phyloP scores from a whole-genome alignment of 495 filamentous ascomycete genomes.

The Corynascus novoguineensis region DNA sequence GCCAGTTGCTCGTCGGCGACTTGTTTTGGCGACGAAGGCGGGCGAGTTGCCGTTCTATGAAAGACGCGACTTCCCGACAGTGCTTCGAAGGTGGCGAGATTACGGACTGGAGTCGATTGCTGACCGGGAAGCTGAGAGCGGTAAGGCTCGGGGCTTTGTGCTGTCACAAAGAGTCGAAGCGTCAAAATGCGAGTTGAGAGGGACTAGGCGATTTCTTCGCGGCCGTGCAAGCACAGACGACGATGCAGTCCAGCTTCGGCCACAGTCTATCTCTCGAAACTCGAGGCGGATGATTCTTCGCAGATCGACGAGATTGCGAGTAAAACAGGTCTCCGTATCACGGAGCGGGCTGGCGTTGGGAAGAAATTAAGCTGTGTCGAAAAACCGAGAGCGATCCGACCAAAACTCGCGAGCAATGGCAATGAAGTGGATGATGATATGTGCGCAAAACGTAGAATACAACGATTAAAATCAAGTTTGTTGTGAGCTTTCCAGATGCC shows the following conservation, averaged over 20 bases:
- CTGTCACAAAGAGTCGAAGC: not conserved
- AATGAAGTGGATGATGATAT: slow-evolving; percentile 11
- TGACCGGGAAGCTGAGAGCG: not conserved
- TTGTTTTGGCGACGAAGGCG: not conserved
- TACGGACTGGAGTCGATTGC: not conserved
- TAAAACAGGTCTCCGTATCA: not conserved
- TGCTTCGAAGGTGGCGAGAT: slow-evolving; percentile 14
- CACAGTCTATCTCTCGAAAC: too few species aligned
- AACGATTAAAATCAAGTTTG: slow-evolving; percentile 35
- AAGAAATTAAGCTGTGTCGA: slow-evolving; percentile 12
- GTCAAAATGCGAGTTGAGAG: not conserved
- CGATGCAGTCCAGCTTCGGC: too few species aligned
- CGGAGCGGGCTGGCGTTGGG: not conserved
- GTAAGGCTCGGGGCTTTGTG: not conserved
- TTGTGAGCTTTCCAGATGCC: slow-evolving; percentile 20
- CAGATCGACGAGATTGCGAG: not conserved
- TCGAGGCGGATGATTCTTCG: not conserved
- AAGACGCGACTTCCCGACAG: not conserved
- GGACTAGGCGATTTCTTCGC: not conserved
- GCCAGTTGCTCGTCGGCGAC: slow-evolving; percentile 1
- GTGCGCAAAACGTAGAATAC: slow-evolving; percentile 33
- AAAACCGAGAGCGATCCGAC: slow-evolving; percentile 7
- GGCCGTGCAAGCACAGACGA: not conserved
- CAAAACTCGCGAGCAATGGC: slow-evolving; percentile 8
- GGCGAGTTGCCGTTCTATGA: not conserved